Evolutionary conservation across 148 eudicot genomes (phyloP), one percentile per base, ranked within the genome.

Genomic region (Cornus florida): DNA sequence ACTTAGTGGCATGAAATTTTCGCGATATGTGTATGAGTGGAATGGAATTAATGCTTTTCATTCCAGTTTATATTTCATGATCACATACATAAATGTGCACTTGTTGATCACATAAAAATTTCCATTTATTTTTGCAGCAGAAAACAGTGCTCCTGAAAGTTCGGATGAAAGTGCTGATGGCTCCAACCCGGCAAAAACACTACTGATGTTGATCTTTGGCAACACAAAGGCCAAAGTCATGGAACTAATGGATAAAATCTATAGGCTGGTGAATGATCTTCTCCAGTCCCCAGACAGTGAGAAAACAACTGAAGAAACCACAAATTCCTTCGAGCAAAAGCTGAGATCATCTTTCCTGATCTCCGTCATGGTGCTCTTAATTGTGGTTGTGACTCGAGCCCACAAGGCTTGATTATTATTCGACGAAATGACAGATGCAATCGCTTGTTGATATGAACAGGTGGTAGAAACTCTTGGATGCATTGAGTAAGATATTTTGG

Each of bases 321-420:
- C 70, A 12, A 62, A 82, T 65, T 71, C 78, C 7, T 91, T 91
- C 48, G 81, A 85, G 33, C 89, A 88, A 53, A 93, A 85, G 86
- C 89, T 94, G 77, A 88, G 81, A 78, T 65, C 91, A 13, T 83
- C 93, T 6, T 84, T 94, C 72, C 28, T 91, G 84, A 91, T 94
- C 75, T 86, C 95, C 2, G 43, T 91, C 12, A 70, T 89, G 46
- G 92, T 92, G 76, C 80, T 94, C 74, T 75, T 94, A 79, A 80
- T 92, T 46, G 97, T 94, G 60, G 92, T 94, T 3, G 86, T 94
- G 79, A 78, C 84, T 81, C 95, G 98, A 72, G 89, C 90, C 69
- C 78, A 77, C 35, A 82, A 70, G 82, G 84, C 88, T 50, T 83
- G 81, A 81, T 59, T 76, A 38, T 79, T 75, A 92, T 91, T 84